These are phyloP conservation scores for Pulveroboletus ravenelii DNA, from an alignment of 768 basidiomycete species.

Conservation along the genomic window DNA sequence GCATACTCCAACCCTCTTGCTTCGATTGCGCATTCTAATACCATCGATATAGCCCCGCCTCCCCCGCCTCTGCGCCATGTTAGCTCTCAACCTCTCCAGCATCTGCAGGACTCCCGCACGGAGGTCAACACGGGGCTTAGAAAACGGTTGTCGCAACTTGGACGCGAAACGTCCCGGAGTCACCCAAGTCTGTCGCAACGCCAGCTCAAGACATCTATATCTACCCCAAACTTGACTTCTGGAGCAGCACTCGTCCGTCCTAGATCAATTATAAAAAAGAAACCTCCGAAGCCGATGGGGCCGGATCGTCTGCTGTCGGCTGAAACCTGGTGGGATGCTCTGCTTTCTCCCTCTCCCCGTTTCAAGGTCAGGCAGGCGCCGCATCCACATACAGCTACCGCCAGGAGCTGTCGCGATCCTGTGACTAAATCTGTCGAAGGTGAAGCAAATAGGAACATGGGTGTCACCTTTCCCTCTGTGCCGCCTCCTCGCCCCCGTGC, in stretches of 20 bases:
- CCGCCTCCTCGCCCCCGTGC: conserved; percentile 19
- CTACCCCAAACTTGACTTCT: conserved; percentile 59
- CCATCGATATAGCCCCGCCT: neutral
- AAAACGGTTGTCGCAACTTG: conserved; percentile 7
- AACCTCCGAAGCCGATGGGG: conserved; percentile 33
- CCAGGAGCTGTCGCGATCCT: conserved; percentile 43
- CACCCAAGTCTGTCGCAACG: neutral
- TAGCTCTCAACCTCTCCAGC: conserved; percentile 23
- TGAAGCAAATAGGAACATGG: neutral
- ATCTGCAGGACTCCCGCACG: conserved; percentile 5
- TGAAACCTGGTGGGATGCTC: conserved; percentile 79
- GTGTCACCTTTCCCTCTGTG: conserved; percentile 8
- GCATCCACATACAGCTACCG: conserved; percentile 14
- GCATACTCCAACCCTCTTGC: conserved; percentile 36
- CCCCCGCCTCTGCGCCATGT: conserved; percentile 17
- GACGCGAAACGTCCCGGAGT: neutral
- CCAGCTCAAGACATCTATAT: conserved; percentile 50
- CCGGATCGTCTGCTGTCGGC: conserved; percentile 67
- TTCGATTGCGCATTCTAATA: conserved; percentile 4
- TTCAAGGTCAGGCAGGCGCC: conserved; percentile 47
- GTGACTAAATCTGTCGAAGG: conserved; percentile 40
- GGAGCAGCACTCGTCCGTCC: conserved; percentile 4
- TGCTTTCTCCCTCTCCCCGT: conserved; percentile 72
- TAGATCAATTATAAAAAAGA: conserved; percentile 17
- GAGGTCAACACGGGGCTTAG: neutral